Conservation (phyloP, 306 rosid genomes). For the Benincasa hispida region DNA sequence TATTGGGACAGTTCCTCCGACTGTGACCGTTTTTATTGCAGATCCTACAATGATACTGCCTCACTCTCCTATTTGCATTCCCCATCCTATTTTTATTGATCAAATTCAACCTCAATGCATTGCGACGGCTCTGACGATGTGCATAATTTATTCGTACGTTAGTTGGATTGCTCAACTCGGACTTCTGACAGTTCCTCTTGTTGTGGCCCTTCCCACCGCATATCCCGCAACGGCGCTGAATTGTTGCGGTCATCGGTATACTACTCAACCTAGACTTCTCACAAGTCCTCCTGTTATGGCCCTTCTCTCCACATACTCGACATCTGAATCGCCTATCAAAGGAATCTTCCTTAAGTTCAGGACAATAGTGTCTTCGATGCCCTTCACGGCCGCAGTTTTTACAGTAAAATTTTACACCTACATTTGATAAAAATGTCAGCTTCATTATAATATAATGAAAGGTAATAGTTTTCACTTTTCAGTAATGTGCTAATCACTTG, state of each 20-base stretch:
- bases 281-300: conserved; percentile 84
- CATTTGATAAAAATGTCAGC: conserved; percentile 13
- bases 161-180: background rate
- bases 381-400: conserved; percentile 85
- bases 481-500: background rate
- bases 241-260: conserved; percentile 14
- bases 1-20: conserved; percentile 39
- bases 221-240: conserved; percentile 32
- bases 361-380: conserved; percentile 80
- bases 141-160: background rate
- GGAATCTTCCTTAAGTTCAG: conserved; percentile 47
- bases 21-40: conserved; percentile 60
- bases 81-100: background rate
- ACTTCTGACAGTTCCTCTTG: conserved; percentile 54
- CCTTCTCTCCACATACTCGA: conserved; percentile 53
- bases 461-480: background rate
- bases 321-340: conserved; percentile 34
- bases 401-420: conserved; percentile 78
- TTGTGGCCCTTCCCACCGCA: conserved; percentile 65
- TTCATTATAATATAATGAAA: background rate
- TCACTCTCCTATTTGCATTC: conserved; percentile 15
- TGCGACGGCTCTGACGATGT: conserved; percentile 44
- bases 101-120: conserved; percentile 3
- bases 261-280: conserved; percentile 21
- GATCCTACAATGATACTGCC: conserved; percentile 34